Percentiles rank a stretch among this genome's conserved stretches.
These are phyloP conservation scores for Panellus pusillus DNA, from an alignment of 768 basidiomycete genomes.

Conservation along the genomic window DNA sequence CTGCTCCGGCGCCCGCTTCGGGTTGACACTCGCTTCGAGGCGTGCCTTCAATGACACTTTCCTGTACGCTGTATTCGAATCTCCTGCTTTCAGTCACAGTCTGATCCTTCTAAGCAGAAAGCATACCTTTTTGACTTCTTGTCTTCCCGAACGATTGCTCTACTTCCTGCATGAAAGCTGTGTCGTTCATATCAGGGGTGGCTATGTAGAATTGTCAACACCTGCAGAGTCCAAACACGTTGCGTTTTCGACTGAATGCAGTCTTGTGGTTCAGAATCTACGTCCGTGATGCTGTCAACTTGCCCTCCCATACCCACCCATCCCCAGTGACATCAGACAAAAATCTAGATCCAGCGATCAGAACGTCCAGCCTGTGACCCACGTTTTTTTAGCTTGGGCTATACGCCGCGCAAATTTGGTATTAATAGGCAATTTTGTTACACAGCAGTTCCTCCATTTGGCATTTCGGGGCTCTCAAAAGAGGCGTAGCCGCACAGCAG, in stretches of 20 bases:
- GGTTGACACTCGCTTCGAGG: constrained; percentile 35
- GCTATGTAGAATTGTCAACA: background rate
- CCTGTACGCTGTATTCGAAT: constrained; percentile 27
- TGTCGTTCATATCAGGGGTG: constrained; percentile 9
- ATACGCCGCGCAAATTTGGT: constrained; percentile 7
- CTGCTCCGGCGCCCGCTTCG: constrained; percentile 15
- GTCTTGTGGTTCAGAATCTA: background rate
- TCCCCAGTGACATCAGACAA: constrained; percentile 12
- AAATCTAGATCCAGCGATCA: constrained; percentile 16
- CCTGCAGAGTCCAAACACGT: constrained; percentile 10
- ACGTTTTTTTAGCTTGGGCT: constrained; percentile 7
- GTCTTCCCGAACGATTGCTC: background rate
- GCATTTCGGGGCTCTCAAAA: constrained; percentile 14
- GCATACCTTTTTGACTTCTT: constrained; percentile 16
- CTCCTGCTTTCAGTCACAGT: constrained; percentile 21
- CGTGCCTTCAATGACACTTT: too few relatives aligned
- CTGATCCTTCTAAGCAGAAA: constrained; percentile 16
- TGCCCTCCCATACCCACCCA: background rate
- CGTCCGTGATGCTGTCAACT: constrained; percentile 21
- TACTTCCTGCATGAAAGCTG: constrained; percentile 15
- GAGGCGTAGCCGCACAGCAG: constrained; percentile 17
- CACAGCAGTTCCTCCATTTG: constrained; percentile 21
- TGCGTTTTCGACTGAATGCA: constrained; percentile 1
- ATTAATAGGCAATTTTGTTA: constrained; percentile 17
- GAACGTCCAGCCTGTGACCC: constrained; percentile 3